Evolutionary conservation across 2,329 filamentous ascomycete genomes (phyloP), one percentile per base, ranked within the genome.

Genomic region (Sordariomycetes sp.): DNA sequence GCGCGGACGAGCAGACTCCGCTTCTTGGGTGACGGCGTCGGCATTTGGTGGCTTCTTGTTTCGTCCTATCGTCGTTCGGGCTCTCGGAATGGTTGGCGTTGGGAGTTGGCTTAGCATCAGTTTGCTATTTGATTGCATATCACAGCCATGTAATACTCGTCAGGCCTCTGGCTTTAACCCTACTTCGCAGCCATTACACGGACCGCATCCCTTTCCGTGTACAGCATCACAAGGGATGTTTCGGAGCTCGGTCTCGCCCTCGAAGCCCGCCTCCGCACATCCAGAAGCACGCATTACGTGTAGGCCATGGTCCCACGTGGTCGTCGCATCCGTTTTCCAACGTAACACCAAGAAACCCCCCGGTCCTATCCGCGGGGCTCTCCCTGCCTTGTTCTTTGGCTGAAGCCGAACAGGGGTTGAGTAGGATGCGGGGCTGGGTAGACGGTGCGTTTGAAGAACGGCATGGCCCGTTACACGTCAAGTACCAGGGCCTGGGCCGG

Each of bases 1-100:
- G 57, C 37, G 61, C 63, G 25, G 61, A 69, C 25, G 72, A 74
- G 59, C 65, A 69, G 60, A 71, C 70, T 10, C 72, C 71, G 1
- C 60, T 74, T 35, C 59, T 74, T 28, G 64, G 53, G 37, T 68
- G 56, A 65, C 11, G 8, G 12, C 18, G 40, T n/a, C 14, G 40
- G 58, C 8, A 12, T 35, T 5, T 58, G 20, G 16, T 50, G 11
- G 40, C 24, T 57, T 57, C 8, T 46, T 37, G 32, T 24, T 35
- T 7, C 18, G 18, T 20, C 7, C 22, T 46, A 46, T 46, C 14
- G 14, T 46, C 40, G 12, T 18, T n/a, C n/a, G 40, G 40, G 7
- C 10, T n/a, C n/a, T 16, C n/a, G 40, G 40, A 46, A 46, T 16
- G 40, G 18, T 18, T n/a, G 16, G n/a, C 14, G 40, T 7, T 16